Evolutionary conservation across 2,329 filamentous ascomycete genomes (phyloP).

Genomic region (Epichloe uncinata): DNA sequence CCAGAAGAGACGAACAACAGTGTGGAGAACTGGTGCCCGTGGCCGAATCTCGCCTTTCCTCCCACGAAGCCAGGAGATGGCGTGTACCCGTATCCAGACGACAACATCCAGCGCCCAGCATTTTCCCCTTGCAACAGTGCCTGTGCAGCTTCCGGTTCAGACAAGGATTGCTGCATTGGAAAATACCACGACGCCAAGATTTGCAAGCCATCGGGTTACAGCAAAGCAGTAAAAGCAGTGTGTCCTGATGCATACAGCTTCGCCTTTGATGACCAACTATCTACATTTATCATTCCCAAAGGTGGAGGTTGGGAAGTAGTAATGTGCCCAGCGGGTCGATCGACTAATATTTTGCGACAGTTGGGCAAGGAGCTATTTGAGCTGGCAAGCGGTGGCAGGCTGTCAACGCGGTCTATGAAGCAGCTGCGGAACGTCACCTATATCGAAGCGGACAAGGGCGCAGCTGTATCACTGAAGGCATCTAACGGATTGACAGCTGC

Average conservation of each 20-base stretch:
- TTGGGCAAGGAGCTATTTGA: slow-evolving; percentile 35
- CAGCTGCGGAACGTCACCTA: slow-evolving; percentile 22
- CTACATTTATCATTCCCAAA: slow-evolving; percentile 47
- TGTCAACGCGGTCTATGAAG: slow-evolving; percentile 20
- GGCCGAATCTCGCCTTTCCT: slow-evolving; percentile 56
- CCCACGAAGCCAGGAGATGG: slow-evolving; percentile 60
- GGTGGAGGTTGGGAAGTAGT: slow-evolving; percentile 68
- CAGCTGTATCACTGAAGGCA: slow-evolving; percentile 11
- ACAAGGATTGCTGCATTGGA: slow-evolving; percentile 65
- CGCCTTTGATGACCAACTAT: slow-evolving; percentile 46
- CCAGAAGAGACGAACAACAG: slow-evolving; percentile 38
- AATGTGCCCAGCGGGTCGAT: slow-evolving; percentile 56
- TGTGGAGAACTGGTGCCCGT: slow-evolving; percentile 64
- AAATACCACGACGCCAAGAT: slow-evolving; percentile 46
- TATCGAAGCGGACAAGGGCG: slow-evolving; percentile 19
- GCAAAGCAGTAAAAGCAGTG: slow-evolving; percentile 54
- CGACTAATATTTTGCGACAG: slow-evolving; percentile 43
- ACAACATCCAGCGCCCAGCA: slow-evolving; percentile 52
- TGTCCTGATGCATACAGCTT: slow-evolving; percentile 81
- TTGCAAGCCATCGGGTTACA: slow-evolving; percentile 57
- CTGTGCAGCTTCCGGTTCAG: slow-evolving; percentile 54
- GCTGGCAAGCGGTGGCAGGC: slow-evolving; percentile 28
- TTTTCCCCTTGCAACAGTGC: slow-evolving; percentile 71
- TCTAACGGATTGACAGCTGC: slow-evolving; percentile 5
- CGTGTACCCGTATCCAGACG: slow-evolving; percentile 69